Base-by-base conservation (phyloP, 176 grass and related monocot genomes). In the Oryza glumipatula region DNA sequence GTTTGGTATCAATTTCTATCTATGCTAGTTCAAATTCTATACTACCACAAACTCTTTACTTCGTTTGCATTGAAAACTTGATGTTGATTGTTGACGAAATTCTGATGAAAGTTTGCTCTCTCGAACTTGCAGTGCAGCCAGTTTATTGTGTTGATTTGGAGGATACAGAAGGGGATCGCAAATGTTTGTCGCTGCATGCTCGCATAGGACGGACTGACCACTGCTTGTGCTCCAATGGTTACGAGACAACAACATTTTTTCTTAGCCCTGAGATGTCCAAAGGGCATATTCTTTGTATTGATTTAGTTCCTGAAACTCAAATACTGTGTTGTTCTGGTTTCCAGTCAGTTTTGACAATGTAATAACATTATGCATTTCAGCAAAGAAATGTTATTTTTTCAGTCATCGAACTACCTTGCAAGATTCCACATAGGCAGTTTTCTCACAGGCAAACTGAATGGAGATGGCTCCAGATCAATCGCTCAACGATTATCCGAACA, bases 141-240 rank as follows among this genome's bases (percentile, higher is more conserved):
- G n/a, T 15, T 82, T 28, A 45, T 60, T 54, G 12, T 49, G 65
- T 24, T 64, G 65, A 81, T 71, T 33, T 64, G 4, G 68, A 2
- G 71, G 23, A 65, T 41, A 46, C 8, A 9, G 30, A 48, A 44
- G 61, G 36, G 58, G 60, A 72, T 49, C n/a, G 45, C 44, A n/a
- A 23, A 54, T 65, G 67, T 70, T 87, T 24, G 54, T 88, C 30
- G 65, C 26, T 19, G 48, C 63, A 67, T 4, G 6, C 15, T 48
- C 65, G 61, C 72, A 77, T 49, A 32, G 74, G 33, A 78, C 82
- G 78, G 72, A 73, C 77, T 74, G 72, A 82, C 67, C 89, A 91
- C 82, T 63, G 21, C 82, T 85, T 88, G 85, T 91, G 89, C 89
- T 85, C 72, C 72, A 22, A 67, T 48, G 67, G n/a, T 66, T 66